Evolutionary conservation across 1,284 basidiomycete species (phyloP).

Genomic region (Tylopilus orsonianus): DNA sequence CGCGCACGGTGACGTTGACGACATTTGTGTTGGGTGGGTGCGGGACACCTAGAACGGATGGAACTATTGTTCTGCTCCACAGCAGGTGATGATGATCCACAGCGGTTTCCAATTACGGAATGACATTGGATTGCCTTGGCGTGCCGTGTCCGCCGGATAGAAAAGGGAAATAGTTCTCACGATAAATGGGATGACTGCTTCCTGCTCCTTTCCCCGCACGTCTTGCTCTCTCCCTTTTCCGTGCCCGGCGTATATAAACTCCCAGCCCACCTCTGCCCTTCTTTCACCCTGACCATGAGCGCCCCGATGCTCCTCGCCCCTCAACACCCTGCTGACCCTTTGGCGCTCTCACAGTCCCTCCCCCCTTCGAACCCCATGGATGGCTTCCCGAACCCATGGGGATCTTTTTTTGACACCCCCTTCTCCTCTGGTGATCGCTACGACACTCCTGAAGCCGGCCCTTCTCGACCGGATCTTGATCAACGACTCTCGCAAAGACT

Average conservation of each 20-base stretch:
- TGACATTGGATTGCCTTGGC: neutral
- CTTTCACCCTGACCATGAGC: conserved; percentile 1
- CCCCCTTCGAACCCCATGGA: conserved; percentile 8
- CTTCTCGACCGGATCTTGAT: conserved; percentile 27
- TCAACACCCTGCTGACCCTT: neutral
- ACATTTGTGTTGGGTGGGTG: no score
- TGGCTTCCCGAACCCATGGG: conserved; percentile 15
- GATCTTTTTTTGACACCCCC: neutral
- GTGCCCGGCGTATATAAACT: conserved; percentile 1
- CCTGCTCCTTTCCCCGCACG: conserved; percentile 24
- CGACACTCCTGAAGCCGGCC: neutral
- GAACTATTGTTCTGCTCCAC: no score
- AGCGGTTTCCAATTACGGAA: conserved; percentile 8
- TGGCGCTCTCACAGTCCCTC: conserved; percentile 10
- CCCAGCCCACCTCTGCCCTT: neutral
- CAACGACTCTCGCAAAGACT: conserved; percentile 26
- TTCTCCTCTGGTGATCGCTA: conserved; percentile 4
- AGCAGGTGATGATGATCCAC: no score
- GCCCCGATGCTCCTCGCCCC: conserved; percentile 10
- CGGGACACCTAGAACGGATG: no score
- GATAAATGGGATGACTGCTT: conserved; percentile 19
- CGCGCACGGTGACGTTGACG: no score
- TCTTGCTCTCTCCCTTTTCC: conserved; percentile 1
- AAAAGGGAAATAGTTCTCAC: conserved; percentile 19
- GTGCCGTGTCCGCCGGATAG: neutral